phyloP scores from a whole-genome alignment of 345 rosid species.

The Garcia nutans region DNA sequence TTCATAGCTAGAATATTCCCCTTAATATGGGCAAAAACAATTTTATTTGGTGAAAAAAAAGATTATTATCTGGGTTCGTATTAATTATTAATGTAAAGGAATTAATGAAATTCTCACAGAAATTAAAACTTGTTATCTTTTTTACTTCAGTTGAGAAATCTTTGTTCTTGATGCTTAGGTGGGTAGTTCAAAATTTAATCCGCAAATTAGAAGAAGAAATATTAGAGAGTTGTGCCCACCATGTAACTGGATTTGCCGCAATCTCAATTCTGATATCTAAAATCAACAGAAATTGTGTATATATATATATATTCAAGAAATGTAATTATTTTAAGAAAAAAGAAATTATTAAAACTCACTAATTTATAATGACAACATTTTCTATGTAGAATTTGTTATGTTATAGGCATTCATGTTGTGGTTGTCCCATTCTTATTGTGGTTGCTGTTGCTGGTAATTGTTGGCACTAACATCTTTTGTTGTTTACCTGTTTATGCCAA shows the following conservation, averaged over 20 bases:
- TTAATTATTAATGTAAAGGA: background rate
- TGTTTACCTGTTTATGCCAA: constrained; percentile 22
- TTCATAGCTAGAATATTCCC: background rate
- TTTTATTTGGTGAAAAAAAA: background rate
- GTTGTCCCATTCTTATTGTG: constrained; percentile 22
- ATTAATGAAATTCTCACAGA: background rate
- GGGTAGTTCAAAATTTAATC: no score
- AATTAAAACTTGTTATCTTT: background rate
- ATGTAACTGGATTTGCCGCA: constrained; percentile 4
- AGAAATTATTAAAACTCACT: background rate
- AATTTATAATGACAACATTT: constrained; percentile 12
- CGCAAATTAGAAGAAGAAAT: background rate
- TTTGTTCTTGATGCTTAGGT: no score
- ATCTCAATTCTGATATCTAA: background rate
- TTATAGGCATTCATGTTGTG: constrained; percentile 3
- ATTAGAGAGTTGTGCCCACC: background rate
- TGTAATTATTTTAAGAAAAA: no score
- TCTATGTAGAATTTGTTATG: background rate
- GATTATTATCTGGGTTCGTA: background rate
- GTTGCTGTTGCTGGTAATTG: constrained; percentile 19
- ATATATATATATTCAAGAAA: no score
- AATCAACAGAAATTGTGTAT: background rate
- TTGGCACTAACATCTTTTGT: constrained; percentile 22
- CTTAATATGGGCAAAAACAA: background rate
- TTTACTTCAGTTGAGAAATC: no score